phyloP scores from a whole-genome alignment of 148 eudicot species.

The Vaccinium corymbosum region DNA sequence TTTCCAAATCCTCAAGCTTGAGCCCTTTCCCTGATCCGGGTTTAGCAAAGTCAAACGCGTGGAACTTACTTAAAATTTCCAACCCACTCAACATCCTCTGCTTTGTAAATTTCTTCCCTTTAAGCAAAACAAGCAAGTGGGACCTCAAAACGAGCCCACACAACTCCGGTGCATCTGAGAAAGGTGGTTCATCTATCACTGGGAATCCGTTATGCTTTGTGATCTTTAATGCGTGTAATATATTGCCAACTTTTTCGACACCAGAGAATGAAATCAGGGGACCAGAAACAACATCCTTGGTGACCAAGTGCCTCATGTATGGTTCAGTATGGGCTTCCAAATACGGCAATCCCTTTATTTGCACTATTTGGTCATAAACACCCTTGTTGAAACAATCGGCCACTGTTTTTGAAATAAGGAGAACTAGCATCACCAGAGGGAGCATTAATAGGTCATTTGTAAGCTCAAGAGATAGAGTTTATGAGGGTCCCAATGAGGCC shows the following conservation, averaged over 20 bases:
- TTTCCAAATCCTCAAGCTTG: conserved; percentile 53
- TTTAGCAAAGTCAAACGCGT: conserved; percentile 69
- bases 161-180: conserved; percentile 56
- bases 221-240: conserved; percentile 41
- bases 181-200: conserved; percentile 67
- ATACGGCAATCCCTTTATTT: conserved; percentile 69
- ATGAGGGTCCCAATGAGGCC: conserved; percentile 49
- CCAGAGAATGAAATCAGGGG: conserved; percentile 55
- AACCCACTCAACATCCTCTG: conserved; percentile 33
- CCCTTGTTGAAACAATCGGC: conserved; percentile 75
- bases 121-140: conserved; percentile 67
- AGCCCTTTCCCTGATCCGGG: conserved; percentile 69
- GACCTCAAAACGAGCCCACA: conserved; percentile 72
- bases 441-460: conserved; percentile 72
- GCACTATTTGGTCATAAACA: conserved; percentile 76
- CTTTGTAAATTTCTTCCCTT: conserved; percentile 51
- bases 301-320: conserved; percentile 61
- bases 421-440: conserved; percentile 68
- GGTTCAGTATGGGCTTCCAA: conserved; percentile 81
- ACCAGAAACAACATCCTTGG: conserved; percentile 67
- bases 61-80: conserved; percentile 37
- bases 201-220: conserved; percentile 73
- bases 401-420: conserved; percentile 73
- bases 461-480: conserved; percentile 54
- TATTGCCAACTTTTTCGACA: conserved; percentile 62